A percentile compares a stretch with the other conserved stretches of the same genome.
Evolutionary conservation across 441 rosid species (phyloP).

Genomic region (Codiaeum variegatum): DNA sequence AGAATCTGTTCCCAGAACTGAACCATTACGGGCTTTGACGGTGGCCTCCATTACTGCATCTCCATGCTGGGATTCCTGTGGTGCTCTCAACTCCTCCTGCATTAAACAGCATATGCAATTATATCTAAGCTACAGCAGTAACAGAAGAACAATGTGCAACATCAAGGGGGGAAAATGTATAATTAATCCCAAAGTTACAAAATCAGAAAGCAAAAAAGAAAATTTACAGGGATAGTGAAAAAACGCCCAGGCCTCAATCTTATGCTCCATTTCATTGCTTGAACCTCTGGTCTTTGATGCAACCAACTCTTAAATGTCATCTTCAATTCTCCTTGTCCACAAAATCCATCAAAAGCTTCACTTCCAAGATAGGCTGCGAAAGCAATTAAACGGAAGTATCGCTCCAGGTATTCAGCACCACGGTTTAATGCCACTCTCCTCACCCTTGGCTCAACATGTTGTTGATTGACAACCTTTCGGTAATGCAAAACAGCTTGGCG

Average conservation of each 20-base stretch:
- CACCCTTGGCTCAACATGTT: slow-evolving; percentile 86
- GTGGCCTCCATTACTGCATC: slow-evolving; percentile 99
- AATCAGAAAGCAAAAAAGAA: slow-evolving; percentile 24
- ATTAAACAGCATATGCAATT: slow-evolving; percentile 24
- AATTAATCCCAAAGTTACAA: slow-evolving; percentile 6
- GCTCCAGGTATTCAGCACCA: slow-evolving; percentile 95
- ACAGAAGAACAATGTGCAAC: background rate
- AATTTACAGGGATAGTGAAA: slow-evolving; percentile 81
- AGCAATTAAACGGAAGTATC: slow-evolving; percentile 90
- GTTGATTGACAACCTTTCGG: slow-evolving; percentile 88
- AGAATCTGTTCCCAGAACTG: slow-evolving; percentile 88
- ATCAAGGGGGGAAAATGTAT: background rate
- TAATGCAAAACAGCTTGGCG: slow-evolving; percentile 88
- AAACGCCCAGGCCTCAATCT: slow-evolving; percentile 91
- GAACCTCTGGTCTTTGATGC: slow-evolving; percentile 92
- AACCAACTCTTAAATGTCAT: slow-evolving; percentile 89
- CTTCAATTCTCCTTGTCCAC: slow-evolving; percentile 72
- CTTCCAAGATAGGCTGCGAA: slow-evolving; percentile 99
- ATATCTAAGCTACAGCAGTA: slow-evolving; percentile 14
- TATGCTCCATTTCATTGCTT: slow-evolving; percentile 98
- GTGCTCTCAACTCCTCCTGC: slow-evolving; percentile 87
- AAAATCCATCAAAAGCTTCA: slow-evolving; percentile 85
- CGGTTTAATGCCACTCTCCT: slow-evolving; percentile 90
- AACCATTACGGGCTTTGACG: slow-evolving; percentile 81
- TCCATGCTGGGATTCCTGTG: slow-evolving; percentile 84